Evolutionary conservation across 108 stramenopile species (phyloP).

Genomic region (Discostella stelligeroides): DNA sequence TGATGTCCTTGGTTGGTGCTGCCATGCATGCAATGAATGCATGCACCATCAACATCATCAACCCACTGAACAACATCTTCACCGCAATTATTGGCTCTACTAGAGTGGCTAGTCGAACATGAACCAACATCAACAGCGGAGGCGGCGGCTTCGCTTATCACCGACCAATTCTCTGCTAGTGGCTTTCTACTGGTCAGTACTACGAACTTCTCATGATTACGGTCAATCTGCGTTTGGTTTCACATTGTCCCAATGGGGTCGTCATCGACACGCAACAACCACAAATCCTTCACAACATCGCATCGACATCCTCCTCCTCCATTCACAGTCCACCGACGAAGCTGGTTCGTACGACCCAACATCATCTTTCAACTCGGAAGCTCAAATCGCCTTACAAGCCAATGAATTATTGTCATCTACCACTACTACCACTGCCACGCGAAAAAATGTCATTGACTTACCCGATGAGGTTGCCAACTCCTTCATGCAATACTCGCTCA

Average conservation of each 20-base stretch:
- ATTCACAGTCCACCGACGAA: conserved; percentile 26
- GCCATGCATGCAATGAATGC: no score
- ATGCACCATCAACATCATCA: no score
- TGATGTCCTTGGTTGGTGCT: no score
- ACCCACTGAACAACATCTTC: no score
- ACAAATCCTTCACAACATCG: not conserved
- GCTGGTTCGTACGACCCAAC: conserved; percentile 35
- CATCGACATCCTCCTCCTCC: not conserved
- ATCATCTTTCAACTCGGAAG: conserved; percentile 25
- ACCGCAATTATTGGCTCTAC: no score
- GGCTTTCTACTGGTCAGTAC: conserved; percentile 2
- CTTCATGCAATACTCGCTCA: conserved; percentile 94
- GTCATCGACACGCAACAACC: no score
- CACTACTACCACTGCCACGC: not conserved
- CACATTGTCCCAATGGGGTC: not conserved
- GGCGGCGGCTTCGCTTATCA: not conserved
- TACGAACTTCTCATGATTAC: not conserved
- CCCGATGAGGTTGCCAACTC: conserved; percentile 70
- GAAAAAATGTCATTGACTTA: conserved; percentile 56
- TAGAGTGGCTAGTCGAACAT: no score
- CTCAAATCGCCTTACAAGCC: conserved; percentile 37
- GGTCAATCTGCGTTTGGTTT: not conserved
- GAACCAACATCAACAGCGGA: no score
- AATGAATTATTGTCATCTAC: conserved; percentile 32
- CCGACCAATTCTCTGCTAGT: not conserved